These are phyloP conservation scores for Lepidium campestre DNA, from an alignment of 441 rosid genomes.

Conservation along the genomic window DNA sequence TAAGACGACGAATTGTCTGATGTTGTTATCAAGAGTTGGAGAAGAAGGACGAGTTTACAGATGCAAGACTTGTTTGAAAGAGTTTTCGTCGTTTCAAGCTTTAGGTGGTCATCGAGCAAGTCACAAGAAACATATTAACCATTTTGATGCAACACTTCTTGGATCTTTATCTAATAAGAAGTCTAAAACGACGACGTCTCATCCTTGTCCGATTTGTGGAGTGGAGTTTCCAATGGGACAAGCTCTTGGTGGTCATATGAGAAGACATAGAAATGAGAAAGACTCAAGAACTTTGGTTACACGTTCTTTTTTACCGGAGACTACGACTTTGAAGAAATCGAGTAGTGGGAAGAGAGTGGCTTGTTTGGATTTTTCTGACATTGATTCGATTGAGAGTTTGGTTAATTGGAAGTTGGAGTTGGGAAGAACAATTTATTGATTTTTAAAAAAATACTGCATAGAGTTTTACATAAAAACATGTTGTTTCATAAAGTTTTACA, in stretches of 20 bases:
- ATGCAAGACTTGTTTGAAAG: slow-evolving; percentile 55
- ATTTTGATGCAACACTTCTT: neutral
- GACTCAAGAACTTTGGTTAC: slow-evolving; percentile 20
- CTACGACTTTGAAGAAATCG: slow-evolving; percentile 36
- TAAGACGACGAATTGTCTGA: neutral
- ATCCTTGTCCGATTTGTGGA: slow-evolving; percentile 55
- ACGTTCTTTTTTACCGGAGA: slow-evolving; percentile 21
- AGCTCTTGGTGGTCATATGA: slow-evolving; percentile 78
- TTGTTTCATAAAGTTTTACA: too few species aligned
- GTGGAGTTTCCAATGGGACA: slow-evolving; percentile 50
- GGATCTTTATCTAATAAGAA: neutral
- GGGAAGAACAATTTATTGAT: too few species aligned
- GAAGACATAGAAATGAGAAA: slow-evolving; percentile 36
- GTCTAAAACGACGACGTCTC: slow-evolving; percentile 25
- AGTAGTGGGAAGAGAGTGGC: slow-evolving; percentile 36
- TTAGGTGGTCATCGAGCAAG: slow-evolving; percentile 65
- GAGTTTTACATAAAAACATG: too few species aligned
- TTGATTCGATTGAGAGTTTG: too few species aligned
- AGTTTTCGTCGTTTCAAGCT: slow-evolving; percentile 55
- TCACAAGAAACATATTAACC: slow-evolving; percentile 36
- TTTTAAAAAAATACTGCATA: too few species aligned
- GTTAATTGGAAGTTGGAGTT: too few species aligned
- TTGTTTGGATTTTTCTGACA: slow-evolving; percentile 31
- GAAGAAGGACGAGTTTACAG: slow-evolving; percentile 32
- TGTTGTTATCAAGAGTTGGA: slow-evolving; percentile 34